A percentile compares a stretch with the other conserved stretches of the same genome.
Conservation (phyloP, 1,139 yeast genomes). For the Debaryomyces fabryi region DNA sequence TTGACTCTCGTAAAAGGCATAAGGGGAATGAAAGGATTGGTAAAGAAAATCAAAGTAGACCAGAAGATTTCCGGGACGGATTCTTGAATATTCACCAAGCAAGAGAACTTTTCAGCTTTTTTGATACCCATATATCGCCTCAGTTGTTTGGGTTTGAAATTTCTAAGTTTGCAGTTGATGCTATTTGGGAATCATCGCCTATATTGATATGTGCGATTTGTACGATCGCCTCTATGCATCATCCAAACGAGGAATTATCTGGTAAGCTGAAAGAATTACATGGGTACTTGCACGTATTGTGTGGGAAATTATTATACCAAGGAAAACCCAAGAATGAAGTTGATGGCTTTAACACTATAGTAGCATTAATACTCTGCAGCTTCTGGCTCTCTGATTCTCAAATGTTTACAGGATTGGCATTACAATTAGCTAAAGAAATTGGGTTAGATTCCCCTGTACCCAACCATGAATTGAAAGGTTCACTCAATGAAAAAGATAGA, state of each 20-base stretch:
- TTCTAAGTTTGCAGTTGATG: conserved; percentile 50
- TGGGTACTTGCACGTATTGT: conserved; percentile 46
- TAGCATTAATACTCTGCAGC: conserved; percentile 66
- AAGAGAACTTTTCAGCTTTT: conserved; percentile 50
- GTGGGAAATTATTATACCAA: conserved; percentile 48
- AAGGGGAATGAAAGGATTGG: neutral
- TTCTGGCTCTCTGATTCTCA: conserved; percentile 71
- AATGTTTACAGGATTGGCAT: conserved; percentile 67
- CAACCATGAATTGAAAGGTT: conserved; percentile 11
- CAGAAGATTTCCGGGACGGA: conserved; percentile 41
- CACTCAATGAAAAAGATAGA: conserved; percentile 43
- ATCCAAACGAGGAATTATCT: conserved; percentile 40
- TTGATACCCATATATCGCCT: conserved; percentile 59
- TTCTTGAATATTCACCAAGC: conserved; percentile 49
- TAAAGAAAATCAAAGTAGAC: conserved; percentile 10
- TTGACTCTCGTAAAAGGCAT: neutral
- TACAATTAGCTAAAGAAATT: conserved; percentile 62
- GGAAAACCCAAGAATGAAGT: conserved; percentile 45
- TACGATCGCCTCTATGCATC: conserved; percentile 66
- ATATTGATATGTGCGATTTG: conserved; percentile 63
- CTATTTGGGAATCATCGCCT: conserved; percentile 60
- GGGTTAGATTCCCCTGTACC: conserved; percentile 47
- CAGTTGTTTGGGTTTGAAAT: conserved; percentile 70
- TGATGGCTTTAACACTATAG: conserved; percentile 61
- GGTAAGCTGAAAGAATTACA: conserved; percentile 42